Conservation (phyloP, 345 rosid species). For the Ailanthus altissimus region DNA sequence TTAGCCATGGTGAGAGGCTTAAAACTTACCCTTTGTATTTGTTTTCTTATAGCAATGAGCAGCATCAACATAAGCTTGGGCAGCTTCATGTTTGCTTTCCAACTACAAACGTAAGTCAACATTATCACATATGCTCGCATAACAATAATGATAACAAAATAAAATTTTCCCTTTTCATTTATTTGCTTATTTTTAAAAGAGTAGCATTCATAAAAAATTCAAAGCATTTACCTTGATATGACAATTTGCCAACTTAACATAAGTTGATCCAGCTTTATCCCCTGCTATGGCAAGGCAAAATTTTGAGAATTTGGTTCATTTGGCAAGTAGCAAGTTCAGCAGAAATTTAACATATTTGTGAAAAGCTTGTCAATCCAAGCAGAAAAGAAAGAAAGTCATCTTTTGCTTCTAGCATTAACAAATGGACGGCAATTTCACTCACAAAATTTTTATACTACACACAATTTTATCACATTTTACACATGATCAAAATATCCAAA, state of each 20-base stretch:
- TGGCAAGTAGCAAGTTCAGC: not conserved
- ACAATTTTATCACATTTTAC: not conserved
- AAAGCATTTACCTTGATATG: constrained; percentile 55
- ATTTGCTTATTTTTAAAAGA: not conserved
- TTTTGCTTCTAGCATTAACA: not conserved
- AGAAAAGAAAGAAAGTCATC: not conserved
- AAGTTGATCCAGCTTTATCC: constrained; percentile 80
- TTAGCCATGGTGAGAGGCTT: not conserved
- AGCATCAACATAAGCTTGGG: constrained; percentile 82
- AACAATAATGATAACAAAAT: not conserved
- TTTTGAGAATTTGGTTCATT: not conserved
- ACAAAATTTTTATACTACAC: not conserved
- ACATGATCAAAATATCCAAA: not conserved
- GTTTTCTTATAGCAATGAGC: constrained; percentile 89
- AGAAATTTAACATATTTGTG: not conserved
- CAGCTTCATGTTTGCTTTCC: constrained; percentile 89
- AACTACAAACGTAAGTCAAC: constrained; percentile 41
- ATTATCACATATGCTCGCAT: constrained; percentile 8
- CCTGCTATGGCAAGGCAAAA: constrained; percentile 36
- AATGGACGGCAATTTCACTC: not conserved
- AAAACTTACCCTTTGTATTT: constrained; percentile 57
- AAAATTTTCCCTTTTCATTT: not conserved
- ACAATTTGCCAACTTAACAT: constrained; percentile 71
- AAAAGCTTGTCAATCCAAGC: not conserved
- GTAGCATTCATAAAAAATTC: not conserved